Evolutionary conservation across 202 grass and related monocot species (phyloP).

Genomic region (Tripidium arundinaceum): DNA sequence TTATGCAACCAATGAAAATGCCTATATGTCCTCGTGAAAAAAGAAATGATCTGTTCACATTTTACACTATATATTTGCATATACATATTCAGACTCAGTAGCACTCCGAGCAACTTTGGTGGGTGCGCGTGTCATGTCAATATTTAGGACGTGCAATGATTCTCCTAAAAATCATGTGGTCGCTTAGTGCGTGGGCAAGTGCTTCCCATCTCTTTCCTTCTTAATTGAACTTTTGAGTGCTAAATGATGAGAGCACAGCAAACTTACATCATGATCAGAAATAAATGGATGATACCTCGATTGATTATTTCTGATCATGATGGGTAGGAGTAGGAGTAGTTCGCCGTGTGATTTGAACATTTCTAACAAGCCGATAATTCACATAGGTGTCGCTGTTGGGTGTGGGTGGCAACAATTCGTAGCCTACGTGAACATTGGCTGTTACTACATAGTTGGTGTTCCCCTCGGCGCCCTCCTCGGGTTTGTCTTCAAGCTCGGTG

Average conservation of each 20-base stretch:
- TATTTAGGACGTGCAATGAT: background rate
- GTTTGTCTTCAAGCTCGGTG: conserved; percentile 56
- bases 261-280: background rate
- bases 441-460: conserved; percentile 75
- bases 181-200: background rate
- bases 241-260: background rate
- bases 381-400: conserved; percentile 76
- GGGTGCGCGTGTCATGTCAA: background rate
- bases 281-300: background rate
- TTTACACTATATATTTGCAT: background rate
- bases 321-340: background rate
- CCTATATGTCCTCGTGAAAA: background rate
- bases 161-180: background rate
- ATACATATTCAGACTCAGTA: background rate
- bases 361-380: background rate
- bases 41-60: background rate
- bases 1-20: too few relatives aligned
- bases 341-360: background rate
- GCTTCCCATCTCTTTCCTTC: background rate
- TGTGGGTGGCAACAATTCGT: conserved; percentile 93
- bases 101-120: background rate
- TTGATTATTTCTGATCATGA: background rate
- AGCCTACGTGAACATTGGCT: conserved; percentile 79
- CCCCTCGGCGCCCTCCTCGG: conserved; percentile 70
- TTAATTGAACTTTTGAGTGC: background rate